Evolutionary conservation across 192 early-diverging fungal species (phyloP), one percentile per base, ranked within the genome.

Genomic region (Umbelopsis vinacea): DNA sequence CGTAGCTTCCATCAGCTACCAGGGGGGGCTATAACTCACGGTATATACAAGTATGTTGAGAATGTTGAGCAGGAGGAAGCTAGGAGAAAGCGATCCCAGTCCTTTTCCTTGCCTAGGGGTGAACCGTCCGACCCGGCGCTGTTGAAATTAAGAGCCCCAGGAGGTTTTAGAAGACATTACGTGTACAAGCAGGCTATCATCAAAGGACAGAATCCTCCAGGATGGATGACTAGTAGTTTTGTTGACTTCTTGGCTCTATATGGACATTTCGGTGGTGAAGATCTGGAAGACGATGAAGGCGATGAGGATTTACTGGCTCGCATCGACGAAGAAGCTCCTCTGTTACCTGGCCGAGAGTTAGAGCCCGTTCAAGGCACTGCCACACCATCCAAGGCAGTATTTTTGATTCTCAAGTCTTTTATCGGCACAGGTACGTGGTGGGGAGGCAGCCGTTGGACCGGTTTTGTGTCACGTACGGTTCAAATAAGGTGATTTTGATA

Each of bases 231-330:
- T 7, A 76, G 88, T n/a, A 97, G 92, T 79, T 98, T 97, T 86
- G 87, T 97, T 37, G 97, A 98, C 76, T 97, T 96, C 74, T 86
- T 98, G 69, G 91, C 90, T 23, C 83, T 98, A 72, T 97, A 93
- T 68, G 95, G 94, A 54, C 96, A 94, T 76, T 98, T 96, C 84
- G 96, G 93, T 35, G 96, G 95, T 52, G 96, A 95, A 78, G 94
- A 94, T 68, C 88, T 91, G 68, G 93, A 92, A 21, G 92, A 92
- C 38, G 92, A 93, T 68, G 89, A 90, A 74, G 93, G 87, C 38
- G 88, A 88, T 40, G 86, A 85, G 14, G 85, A 81, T 15, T 40
- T 48, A 52, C 29, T 70, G 24, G 46, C 38, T 52, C 68, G 50
- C 37, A 23, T 67, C 23, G 72, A 54, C 4, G 82, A 86, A 71